These are phyloP conservation scores for Cladorrhinum sp. DNA, from an alignment of 2,329 filamentous ascomycete species.

Conservation along the genomic window DNA sequence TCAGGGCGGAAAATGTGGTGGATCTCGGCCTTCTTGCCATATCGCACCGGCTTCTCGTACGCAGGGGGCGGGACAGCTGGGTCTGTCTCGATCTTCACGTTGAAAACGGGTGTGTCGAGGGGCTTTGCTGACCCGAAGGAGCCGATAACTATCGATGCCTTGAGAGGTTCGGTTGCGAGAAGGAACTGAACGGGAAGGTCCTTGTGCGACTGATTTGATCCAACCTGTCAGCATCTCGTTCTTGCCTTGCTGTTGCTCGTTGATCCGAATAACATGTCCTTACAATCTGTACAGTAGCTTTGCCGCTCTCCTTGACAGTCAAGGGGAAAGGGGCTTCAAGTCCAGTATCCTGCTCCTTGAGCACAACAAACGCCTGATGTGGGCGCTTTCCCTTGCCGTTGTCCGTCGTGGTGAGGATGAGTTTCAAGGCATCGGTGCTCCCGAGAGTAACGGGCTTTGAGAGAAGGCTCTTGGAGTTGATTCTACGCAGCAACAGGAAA, in stretches of 20 bases:
- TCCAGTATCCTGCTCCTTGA: constrained; percentile 70
- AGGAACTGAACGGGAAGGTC: constrained; percentile 85
- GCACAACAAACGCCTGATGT: constrained; percentile 87
- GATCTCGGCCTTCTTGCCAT: constrained; percentile 80
- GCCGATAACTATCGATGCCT: constrained; percentile 78
- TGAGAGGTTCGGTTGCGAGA: constrained; percentile 61
- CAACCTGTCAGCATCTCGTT: not conserved
- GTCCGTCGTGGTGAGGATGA: constrained; percentile 78
- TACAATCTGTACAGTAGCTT: constrained; percentile 82
- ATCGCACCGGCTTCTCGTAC: constrained; percentile 70
- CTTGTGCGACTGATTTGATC: constrained; percentile 66
- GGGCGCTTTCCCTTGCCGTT: constrained; percentile 75
- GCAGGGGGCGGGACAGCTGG: constrained; percentile 55
- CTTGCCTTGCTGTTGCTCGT: not conserved
- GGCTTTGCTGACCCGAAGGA: constrained; percentile 76
- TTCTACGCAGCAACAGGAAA: constrained; percentile 39
- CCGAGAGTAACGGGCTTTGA: constrained; percentile 63
- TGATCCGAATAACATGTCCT: constrained; percentile 34
- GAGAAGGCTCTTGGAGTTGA: constrained; percentile 58
- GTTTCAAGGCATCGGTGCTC: constrained; percentile 70
- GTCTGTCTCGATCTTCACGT: constrained; percentile 65
- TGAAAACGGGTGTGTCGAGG: constrained; percentile 68
- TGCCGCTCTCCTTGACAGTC: constrained; percentile 80
- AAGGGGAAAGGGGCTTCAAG: constrained; percentile 87
- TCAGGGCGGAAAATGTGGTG: constrained; percentile 85